Evolutionary conservation across 257 asterid species (phyloP), one percentile per base, ranked within the genome.

Genomic region (Echites panduratus): DNA sequence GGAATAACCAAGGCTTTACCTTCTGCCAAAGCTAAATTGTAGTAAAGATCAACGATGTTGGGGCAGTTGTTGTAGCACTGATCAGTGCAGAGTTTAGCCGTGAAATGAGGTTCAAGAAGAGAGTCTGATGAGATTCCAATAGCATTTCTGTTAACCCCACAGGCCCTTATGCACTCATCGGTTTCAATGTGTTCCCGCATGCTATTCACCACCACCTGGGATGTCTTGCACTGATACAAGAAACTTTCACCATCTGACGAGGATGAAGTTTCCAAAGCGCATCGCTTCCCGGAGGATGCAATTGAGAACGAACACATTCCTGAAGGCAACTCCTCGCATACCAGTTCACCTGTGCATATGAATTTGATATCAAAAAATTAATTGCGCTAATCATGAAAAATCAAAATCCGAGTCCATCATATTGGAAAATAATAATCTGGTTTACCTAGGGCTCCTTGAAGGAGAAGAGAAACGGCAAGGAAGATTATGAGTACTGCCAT

Each of bases 111-210:
- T 8, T 87, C 49, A 17, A 87, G 79, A 64, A 90, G 83, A 45
- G 90, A 85, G 43, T 92, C 98, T 12, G 98, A 88, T 38, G 98
- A 92, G 50, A 92, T 90, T 9, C 98, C 98, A 71, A 90, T 83
- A 63, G 52, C 73, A 2, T 70, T 70, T 38, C 96, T 87, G 66
- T 87, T 91, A 5, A 76, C 81, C 4, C 96, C 96, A 47, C 98
- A 90, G 0, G 89, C 84, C n/a, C 22, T 66, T 9, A 92, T 84
- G 35, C 96, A 92, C 19, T 73, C 67, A 41, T 88, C 96, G 24
- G 81, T 79, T 87, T 92, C 97, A 10, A 92, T 70, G 80, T 82
- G 66, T 45, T 91, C 96, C 8, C 84, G 47, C 70, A 89, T 62
- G 20, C 54, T 80, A 76, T 83, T 82, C 40, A 78, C 92, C 66